Conservation (phyloP, 2,329 filamentous ascomycete genomes). For the Colletotrichum chrysophilum region DNA sequence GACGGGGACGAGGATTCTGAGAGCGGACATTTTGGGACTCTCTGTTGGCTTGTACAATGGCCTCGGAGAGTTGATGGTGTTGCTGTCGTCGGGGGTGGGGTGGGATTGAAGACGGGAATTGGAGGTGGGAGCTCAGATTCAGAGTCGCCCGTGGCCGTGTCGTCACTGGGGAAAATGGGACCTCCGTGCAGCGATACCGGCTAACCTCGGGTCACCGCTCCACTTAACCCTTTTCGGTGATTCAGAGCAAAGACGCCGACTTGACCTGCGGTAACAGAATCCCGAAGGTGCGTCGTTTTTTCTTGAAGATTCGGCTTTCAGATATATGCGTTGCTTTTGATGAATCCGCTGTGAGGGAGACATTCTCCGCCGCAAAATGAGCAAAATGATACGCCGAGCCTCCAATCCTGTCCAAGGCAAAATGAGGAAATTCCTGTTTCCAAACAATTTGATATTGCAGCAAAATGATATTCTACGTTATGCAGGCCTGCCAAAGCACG, state of each 20-base stretch:
- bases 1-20: slow-evolving; percentile 73
- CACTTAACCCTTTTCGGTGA: slow-evolving; percentile 19
- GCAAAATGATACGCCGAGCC: not conserved
- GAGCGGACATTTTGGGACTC: slow-evolving; percentile 22
- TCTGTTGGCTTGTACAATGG: slow-evolving; percentile 8
- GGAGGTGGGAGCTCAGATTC: slow-evolving; percentile 11
- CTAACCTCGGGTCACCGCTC: slow-evolving; percentile 45
- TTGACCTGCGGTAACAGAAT: not conserved
- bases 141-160: slow-evolving; percentile 7
- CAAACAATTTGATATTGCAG: slow-evolving; percentile 3
- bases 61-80: slow-evolving; percentile 4
- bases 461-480: slow-evolving; percentile 12
- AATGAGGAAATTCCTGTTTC: not conserved
- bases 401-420: not conserved
- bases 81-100: not conserved
- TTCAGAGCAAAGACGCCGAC: not conserved
- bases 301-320: not conserved
- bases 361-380: not conserved
- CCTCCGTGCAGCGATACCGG: slow-evolving; percentile 39
- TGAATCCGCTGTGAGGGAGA: not conserved
- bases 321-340: not conserved
- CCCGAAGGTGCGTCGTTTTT: not conserved
- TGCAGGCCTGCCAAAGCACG: slow-evolving; percentile 13
- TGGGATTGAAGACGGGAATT: slow-evolving; percentile 23
- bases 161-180: slow-evolving; percentile 18